Conservation (phyloP, 371 early-diverging fungal genomes). For the Mucor sp. region DNA sequence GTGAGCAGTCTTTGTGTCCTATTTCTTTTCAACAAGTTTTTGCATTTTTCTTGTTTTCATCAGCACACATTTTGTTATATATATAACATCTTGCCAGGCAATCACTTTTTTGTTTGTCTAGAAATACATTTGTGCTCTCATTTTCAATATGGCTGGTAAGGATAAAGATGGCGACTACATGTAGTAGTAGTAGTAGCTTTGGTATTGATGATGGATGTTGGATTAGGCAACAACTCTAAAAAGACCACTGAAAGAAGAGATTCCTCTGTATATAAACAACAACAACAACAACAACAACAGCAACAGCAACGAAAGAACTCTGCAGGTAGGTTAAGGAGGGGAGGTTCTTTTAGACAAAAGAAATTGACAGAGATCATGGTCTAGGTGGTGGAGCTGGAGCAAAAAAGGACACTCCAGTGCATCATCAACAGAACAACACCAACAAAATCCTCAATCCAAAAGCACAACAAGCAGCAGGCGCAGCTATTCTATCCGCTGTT, state of each 20-base stretch:
- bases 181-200: too few relatives aligned
- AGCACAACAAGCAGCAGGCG: slow-evolving; percentile 30
- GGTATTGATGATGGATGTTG: not conserved
- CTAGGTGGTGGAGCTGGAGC: not conserved
- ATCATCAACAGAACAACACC: slow-evolving; percentile 8
- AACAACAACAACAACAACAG: slow-evolving; percentile 18
- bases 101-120: not conserved
- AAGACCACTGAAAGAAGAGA: slow-evolving; percentile 23
- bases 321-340: slow-evolving; percentile 16
- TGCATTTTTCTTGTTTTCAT: not conserved
- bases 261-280: slow-evolving; percentile 8
- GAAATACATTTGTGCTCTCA: not conserved
- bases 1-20: not conserved
- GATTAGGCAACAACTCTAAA: slow-evolving; percentile 22
- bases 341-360: not conserved
- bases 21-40: not conserved
- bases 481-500: slow-evolving; percentile 30
- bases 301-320: slow-evolving; percentile 25
- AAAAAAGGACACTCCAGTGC: not conserved
- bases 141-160: not conserved
- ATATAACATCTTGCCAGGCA: not conserved
- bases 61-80: not conserved
- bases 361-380: not conserved
- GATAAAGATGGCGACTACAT: not conserved
- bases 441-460: slow-evolving; percentile 6